Conservation (phyloP, 2,329 filamentous ascomycete species). For the Clonostachys rhizophaga region DNA sequence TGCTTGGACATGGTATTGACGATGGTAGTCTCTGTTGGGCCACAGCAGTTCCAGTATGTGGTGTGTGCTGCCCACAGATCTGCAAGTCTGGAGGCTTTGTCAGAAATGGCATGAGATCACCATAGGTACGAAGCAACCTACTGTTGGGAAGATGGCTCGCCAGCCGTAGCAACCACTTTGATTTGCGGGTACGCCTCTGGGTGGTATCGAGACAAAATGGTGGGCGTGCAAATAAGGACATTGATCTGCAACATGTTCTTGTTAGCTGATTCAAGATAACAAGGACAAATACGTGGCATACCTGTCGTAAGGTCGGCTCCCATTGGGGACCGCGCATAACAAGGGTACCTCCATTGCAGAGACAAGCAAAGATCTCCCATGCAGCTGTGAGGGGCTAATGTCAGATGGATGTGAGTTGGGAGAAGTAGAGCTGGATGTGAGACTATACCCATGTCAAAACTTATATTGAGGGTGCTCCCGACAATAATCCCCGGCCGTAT, state of each 20-base stretch:
- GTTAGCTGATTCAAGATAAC: background rate
- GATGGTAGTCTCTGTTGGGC: constrained; percentile 56
- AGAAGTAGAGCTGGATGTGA: background rate
- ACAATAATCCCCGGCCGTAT: constrained; percentile 45
- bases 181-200: constrained; percentile 43
- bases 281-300: constrained; percentile 12
- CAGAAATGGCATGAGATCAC: constrained; percentile 1
- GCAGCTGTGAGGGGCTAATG: constrained; percentile 34
- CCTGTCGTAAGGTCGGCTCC: constrained; percentile 37
- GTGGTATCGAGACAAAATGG: constrained; percentile 44
- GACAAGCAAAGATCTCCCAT: constrained; percentile 53
- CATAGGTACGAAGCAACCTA: constrained; percentile 13
- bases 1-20: constrained; percentile 53
- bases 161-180: constrained; percentile 47
- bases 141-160: constrained; percentile 43
- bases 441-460: constrained; percentile 55
- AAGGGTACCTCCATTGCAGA: constrained; percentile 54
- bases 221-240: constrained; percentile 50
- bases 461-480: constrained; percentile 51
- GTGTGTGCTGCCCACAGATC: constrained; percentile 47
- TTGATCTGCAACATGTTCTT: constrained; percentile 30
- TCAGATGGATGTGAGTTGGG: background rate
- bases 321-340: constrained; percentile 45
- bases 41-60: constrained; percentile 52
- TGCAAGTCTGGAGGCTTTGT: constrained; percentile 28